Evolutionary conservation across 1,139 yeast genomes (phyloP).

Genomic region (Candida labiduridarum): DNA sequence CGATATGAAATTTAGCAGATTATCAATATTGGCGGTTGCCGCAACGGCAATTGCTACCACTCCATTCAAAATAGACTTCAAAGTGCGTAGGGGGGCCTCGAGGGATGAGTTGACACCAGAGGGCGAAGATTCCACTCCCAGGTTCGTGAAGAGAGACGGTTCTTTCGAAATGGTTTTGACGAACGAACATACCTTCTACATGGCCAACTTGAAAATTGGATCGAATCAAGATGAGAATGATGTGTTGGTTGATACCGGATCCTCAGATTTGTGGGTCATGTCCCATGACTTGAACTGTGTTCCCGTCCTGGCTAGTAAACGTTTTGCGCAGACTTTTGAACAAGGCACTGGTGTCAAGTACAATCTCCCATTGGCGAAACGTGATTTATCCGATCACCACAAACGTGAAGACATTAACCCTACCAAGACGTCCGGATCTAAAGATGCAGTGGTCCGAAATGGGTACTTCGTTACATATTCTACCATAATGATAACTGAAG

Average conservation of each 20-base stretch:
- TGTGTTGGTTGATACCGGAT: constrained; percentile 48
- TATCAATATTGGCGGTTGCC: not conserved
- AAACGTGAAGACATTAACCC: not conserved
- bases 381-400: not conserved
- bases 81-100: constrained; percentile 28
- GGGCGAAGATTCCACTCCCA: constrained; percentile 13
- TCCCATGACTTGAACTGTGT: constrained; percentile 32
- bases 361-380: constrained; percentile 5
- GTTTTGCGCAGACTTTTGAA: constrained; percentile 4
- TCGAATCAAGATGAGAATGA: constrained; percentile 30
- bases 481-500: constrained; percentile 9
- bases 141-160: constrained; percentile 39
- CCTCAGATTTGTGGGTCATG: constrained; percentile 52
- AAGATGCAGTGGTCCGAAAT: constrained; percentile 1
- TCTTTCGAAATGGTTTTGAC: constrained; percentile 38
- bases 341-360: constrained; percentile 10
- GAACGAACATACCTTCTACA: constrained; percentile 52
- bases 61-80: constrained; percentile 26
- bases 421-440: not conserved
- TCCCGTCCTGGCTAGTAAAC: constrained; percentile 7
- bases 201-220: constrained; percentile 43
- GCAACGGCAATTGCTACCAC: constrained; percentile 4
- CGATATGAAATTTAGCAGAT: not conserved
- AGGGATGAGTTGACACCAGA: constrained; percentile 20
- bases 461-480: constrained; percentile 7